These are phyloP conservation scores for Thielaviopsis euricoi DNA, from an alignment of 2,329 filamentous ascomycete species.

Conservation along the genomic window DNA sequence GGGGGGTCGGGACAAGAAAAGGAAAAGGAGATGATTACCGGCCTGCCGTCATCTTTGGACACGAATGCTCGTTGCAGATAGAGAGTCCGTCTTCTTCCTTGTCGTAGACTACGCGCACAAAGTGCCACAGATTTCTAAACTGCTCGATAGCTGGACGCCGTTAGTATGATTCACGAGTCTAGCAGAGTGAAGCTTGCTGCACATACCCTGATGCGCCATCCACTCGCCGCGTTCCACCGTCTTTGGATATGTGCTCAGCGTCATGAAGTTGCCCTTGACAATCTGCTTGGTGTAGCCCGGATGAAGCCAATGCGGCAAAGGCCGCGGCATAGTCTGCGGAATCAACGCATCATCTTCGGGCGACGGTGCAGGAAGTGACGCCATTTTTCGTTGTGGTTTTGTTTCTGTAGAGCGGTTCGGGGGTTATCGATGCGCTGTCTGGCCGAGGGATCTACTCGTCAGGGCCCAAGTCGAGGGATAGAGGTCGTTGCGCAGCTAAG, in stretches of 20 bases:
- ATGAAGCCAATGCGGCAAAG: constrained; percentile 47
- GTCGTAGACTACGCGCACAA: constrained; percentile 65
- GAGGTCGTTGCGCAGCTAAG: background rate
- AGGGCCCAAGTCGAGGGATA: too few relatives aligned
- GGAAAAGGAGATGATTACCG: constrained; percentile 36
- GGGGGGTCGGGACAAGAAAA: background rate
- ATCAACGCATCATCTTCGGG: constrained; percentile 10
- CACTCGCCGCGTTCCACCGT: constrained; percentile 75
- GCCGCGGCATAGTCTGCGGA: constrained; percentile 14
- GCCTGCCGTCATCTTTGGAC: constrained; percentile 74
- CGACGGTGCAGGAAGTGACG: constrained; percentile 5
- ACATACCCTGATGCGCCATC: constrained; percentile 68
- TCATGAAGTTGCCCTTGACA: constrained; percentile 85
- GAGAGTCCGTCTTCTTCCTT: constrained; percentile 51
- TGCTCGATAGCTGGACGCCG: constrained; percentile 55
- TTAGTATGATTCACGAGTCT: constrained; percentile 12
- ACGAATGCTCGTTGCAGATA: constrained; percentile 61
- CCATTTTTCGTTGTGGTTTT: too few relatives aligned
- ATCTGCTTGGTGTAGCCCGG: constrained; percentile 56
- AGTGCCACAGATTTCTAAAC: constrained; percentile 63
- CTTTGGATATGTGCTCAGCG: constrained; percentile 65
- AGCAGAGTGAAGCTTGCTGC: background rate
- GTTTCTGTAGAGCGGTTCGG: too few relatives aligned
- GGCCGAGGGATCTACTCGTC: too few relatives aligned
- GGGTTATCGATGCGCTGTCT: too few relatives aligned